Evolutionary conservation across 2,329 filamentous ascomycete genomes (phyloP), one percentile per base, ranked within the genome.

Genomic region (Fusarium dlaminii): DNA sequence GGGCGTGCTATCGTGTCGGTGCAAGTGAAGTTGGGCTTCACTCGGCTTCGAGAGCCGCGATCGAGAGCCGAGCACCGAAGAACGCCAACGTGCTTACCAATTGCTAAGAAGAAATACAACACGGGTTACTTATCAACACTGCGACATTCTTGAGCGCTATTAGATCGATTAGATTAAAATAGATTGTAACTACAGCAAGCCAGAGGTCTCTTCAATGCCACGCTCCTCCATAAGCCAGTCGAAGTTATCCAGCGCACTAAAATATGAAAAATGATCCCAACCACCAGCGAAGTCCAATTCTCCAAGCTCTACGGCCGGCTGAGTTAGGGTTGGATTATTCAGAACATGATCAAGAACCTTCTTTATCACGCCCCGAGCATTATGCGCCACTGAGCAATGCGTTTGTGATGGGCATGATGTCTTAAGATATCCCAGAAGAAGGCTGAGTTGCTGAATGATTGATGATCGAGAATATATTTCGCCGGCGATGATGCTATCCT

Each of bases 81-180:
- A 60, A 40, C 8, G 5, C 15, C 34, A 40, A 18, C 3, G 0
- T 3, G 20, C 51, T 55, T 18, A 40, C 51, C 4, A 40, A n/a
- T 29, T n/a, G 0, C 14, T 2, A 18, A 24, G 8, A 17, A 42
- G 6, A 42, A n/a, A n/a, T n/a, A 42, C 13, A 14, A n/a, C 22
- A 13, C 14, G 12, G 39, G 4, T 22, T 40, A 22, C 39, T 5
- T 22, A 39, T 13, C 15, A 40, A n/a, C 22, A 14, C 12, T n/a
- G 18, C 20, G 12, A 36, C 6, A 17, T 36, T 17, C 12, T 22
- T n/a, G 10, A 39, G 11, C 12, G 8, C 39, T 40, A 14, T 14
- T n/a, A 32, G 20, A 6, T 6, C 2, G 5, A 9, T 2, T 7
- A 13, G 5, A 18, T n/a, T 30, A 0, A 1, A 8, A 9, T 10